Evolutionary conservation across 805 yeast genomes (phyloP).

Genomic region (Teunomyces barrocoloradensis): DNA sequence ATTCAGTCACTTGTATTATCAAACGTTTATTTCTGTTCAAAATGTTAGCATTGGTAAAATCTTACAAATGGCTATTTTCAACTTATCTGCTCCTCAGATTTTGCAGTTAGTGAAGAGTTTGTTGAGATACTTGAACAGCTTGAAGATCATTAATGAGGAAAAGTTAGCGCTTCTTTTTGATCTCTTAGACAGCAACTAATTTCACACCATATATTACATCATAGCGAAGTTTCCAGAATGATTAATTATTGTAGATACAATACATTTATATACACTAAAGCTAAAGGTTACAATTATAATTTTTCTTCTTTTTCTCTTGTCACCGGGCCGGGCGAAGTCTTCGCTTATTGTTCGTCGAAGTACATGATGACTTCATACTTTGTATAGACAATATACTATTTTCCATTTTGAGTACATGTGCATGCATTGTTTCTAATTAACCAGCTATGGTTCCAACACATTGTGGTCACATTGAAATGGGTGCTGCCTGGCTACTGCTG

Average conservation of each 20-base stretch:
- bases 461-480: neutral
- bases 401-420: no score
- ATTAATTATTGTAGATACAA: neutral
- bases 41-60: slow-evolving; percentile 72
- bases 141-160: slow-evolving; percentile 26
- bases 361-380: neutral
- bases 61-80: slow-evolving; percentile 71
- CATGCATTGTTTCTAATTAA: neutral
- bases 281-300: no score
- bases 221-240: neutral
- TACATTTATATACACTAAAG: neutral
- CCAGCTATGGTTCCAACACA: neutral
- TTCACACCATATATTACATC: neutral
- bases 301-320: no score
- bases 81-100: slow-evolving; percentile 65
- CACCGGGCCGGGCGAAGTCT: neutral
- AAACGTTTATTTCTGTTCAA: slow-evolving; percentile 79
- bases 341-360: neutral
- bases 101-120: slow-evolving; percentile 59
- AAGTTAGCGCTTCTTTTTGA: slow-evolving; percentile 26
- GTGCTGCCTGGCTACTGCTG: neutral
- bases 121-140: slow-evolving; percentile 48
- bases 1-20: slow-evolving; percentile 86
- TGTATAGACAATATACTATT: no score
- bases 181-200: slow-evolving; percentile 23